These are phyloP conservation scores for Cicer arietinum DNA, from an alignment of 306 rosid species.

Conservation along the genomic window DNA sequence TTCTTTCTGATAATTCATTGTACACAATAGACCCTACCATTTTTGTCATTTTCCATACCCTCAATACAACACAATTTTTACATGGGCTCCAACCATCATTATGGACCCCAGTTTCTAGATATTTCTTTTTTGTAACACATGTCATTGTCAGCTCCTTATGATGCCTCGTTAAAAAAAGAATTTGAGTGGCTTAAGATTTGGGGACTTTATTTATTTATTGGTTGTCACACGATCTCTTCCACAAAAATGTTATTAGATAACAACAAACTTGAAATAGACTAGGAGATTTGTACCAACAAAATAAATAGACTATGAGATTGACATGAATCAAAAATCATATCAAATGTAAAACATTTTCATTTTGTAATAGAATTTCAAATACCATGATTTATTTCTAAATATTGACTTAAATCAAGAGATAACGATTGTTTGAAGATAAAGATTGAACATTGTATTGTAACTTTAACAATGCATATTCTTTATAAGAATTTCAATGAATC, in stretches of 20 bases:
- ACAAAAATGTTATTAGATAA: constrained; percentile 10
- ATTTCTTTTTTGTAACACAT: constrained; percentile 1
- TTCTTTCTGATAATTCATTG: constrained; percentile 22
- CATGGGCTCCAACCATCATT: neutral
- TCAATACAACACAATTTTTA: constrained; percentile 24
- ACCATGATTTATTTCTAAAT: neutral
- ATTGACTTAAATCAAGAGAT: neutral
- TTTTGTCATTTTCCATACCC: constrained; percentile 33
- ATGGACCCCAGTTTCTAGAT: constrained; percentile 18
- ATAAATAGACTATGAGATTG: constrained; percentile 20
- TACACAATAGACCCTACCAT: constrained; percentile 15
- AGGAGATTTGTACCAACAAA: too few relatives aligned
- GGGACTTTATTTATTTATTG: constrained; percentile 7
- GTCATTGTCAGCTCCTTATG: neutral
- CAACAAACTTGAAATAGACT: constrained; percentile 17
- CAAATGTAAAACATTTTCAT: constrained; percentile 13
- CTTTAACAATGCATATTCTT: too few relatives aligned
- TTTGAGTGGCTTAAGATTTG: constrained; percentile 18
- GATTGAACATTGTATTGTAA: too few relatives aligned
- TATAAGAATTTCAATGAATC: too few relatives aligned
- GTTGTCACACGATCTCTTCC: neutral
- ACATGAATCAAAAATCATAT: neutral
- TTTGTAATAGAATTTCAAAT: constrained; percentile 4
- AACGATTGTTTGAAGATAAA: too few relatives aligned
- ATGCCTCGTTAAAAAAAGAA: constrained; percentile 22